These are phyloP conservation scores for Calvatia gigantea DNA, from an alignment of 768 basidiomycete species.

Conservation along the genomic window DNA sequence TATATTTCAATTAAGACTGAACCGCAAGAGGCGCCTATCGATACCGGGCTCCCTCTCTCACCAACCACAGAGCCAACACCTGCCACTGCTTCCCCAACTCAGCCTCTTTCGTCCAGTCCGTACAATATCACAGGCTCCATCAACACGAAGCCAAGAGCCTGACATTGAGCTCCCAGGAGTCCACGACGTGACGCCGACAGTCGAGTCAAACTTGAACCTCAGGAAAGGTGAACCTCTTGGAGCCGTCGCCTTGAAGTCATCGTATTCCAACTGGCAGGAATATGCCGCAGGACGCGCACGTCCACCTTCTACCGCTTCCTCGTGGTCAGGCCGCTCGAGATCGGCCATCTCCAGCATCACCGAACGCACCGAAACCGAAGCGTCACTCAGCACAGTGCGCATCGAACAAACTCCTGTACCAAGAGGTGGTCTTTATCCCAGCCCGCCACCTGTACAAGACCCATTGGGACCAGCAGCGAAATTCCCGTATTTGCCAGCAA, in stretches of 20 bases:
- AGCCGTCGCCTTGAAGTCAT: not conserved
- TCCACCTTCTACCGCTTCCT: not conserved
- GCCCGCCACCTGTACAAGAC: slow-evolving; percentile 38
- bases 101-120: not conserved
- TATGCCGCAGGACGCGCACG: not conserved
- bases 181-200: not conserved
- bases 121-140: not conserved
- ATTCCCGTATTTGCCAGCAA: slow-evolving; percentile 48
- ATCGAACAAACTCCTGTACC: slow-evolving; percentile 5
- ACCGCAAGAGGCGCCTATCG: not conserved
- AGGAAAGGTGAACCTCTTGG: not conserved
- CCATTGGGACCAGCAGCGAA: slow-evolving; percentile 50
- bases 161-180: not conserved
- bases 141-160: not conserved
- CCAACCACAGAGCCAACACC: not conserved
- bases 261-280: not conserved
- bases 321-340: not conserved
- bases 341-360: slow-evolving; percentile 10
- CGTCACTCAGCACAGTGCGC: slow-evolving; percentile 3
- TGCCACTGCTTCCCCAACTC: not conserved
- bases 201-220: not conserved
- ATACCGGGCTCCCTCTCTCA: not conserved
- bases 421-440: slow-evolving; percentile 24
- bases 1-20: not conserved
- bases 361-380: slow-evolving; percentile 10